These are phyloP conservation scores for Colletotrichum tamarilloi DNA, from an alignment of 2,329 filamentous ascomycete genomes.

Conservation along the genomic window DNA sequence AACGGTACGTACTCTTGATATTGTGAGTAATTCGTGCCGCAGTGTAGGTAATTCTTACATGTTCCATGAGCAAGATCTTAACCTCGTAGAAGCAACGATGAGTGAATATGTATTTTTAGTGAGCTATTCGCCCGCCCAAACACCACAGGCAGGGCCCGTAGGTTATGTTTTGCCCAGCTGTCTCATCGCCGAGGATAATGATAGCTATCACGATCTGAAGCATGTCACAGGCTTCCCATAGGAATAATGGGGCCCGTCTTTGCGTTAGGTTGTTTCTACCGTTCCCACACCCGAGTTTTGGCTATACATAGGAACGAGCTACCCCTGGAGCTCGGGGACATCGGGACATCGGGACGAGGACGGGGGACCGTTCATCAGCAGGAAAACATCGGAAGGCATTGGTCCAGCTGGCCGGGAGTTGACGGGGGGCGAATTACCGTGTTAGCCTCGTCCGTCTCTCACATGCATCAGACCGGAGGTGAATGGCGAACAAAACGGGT, in stretches of 20 bases:
- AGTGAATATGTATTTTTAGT: not conserved
- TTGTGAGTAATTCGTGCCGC: not conserved
- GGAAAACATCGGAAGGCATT: conserved; percentile 22
- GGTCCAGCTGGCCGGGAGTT: conserved; percentile 19
- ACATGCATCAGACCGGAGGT: conserved; percentile 17
- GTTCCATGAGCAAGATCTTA: not conserved
- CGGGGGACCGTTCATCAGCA: conserved; percentile 1
- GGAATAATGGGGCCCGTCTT: not conserved
- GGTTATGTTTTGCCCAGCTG: not conserved
- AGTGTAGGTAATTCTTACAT: conserved; percentile 8
- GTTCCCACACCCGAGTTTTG: conserved; percentile 30
- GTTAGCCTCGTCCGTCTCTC: not conserved
- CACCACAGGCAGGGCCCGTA: not conserved
- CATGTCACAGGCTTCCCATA: conserved; percentile 14
- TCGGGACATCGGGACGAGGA: not conserved
- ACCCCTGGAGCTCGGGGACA: conserved; percentile 1
- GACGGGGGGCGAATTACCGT: conserved; percentile 17
- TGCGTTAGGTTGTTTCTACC: conserved; percentile 18
- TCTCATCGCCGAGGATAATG: conserved; percentile 8
- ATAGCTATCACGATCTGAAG: not conserved
- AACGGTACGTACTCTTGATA: not conserved
- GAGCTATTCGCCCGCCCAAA: not conserved
- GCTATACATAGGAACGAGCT: conserved; percentile 38
- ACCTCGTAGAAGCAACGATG: not conserved
- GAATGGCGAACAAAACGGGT: conserved; percentile 3